Evolutionary conservation across 495 filamentous ascomycete species (phyloP).

Genomic region (Pseudevernia furfuracea): DNA sequence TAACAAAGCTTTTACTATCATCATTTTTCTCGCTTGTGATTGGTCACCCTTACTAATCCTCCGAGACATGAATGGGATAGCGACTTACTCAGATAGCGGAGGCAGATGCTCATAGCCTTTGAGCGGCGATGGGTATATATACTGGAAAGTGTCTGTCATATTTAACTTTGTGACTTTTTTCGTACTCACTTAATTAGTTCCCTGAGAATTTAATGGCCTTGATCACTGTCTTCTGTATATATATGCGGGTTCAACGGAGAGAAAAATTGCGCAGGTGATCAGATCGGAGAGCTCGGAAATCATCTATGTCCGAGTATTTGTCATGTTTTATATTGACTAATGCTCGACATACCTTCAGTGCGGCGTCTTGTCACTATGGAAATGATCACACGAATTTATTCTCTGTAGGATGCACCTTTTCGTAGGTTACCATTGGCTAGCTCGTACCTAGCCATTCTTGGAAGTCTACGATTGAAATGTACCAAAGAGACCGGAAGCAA

Average conservation of each 20-base stretch:
- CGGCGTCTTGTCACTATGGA: too few relatives aligned
- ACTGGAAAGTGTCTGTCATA: constrained; percentile 32
- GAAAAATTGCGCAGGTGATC: not conserved
- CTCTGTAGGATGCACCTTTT: not conserved
- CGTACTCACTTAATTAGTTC: too few relatives aligned
- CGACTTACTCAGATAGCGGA: constrained; percentile 53
- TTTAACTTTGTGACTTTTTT: not conserved
- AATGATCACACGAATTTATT: not conserved
- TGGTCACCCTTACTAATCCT: constrained; percentile 5
- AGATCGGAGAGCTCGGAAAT: not conserved
- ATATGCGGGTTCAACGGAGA: too few relatives aligned
- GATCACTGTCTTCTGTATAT: not conserved
- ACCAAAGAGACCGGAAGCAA: too few relatives aligned
- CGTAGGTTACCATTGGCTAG: not conserved
- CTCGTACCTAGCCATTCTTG: not conserved
- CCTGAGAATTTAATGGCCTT: not conserved
- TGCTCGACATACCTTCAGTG: not conserved
- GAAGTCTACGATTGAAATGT: too few relatives aligned
- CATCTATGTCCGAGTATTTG: not conserved
- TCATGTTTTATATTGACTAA: not conserved
- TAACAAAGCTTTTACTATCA: constrained; percentile 61
- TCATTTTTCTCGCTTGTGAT: constrained; percentile 37
- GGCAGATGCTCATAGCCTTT: constrained; percentile 56
- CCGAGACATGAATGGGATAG: not conserved
- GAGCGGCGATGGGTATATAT: constrained; percentile 58